phyloP scores from a whole-genome alignment of 371 early-diverging fungal genomes.

The Circinella umbellata region DNA sequence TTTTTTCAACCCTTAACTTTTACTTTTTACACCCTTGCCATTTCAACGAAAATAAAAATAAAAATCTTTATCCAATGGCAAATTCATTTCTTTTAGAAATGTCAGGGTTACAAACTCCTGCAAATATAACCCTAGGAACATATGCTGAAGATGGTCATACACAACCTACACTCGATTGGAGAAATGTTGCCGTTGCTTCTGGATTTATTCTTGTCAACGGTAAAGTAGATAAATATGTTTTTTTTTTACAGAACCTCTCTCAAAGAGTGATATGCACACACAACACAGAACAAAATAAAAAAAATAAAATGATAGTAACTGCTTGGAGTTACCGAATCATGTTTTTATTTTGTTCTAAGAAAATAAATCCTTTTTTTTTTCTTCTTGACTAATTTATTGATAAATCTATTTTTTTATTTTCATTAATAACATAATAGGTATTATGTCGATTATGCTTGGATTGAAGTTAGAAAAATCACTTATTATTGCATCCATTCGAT shows the following conservation, averaged over 20 bases:
- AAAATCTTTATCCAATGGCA: neutral
- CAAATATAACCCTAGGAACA: neutral
- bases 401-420: slow-evolving; percentile 15
- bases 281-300: too few relatives aligned
- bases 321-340: too few relatives aligned
- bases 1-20: too few relatives aligned
- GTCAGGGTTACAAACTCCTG: slow-evolving; percentile 7
- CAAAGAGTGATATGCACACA: too few relatives aligned
- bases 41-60: neutral
- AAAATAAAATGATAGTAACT: too few relatives aligned
- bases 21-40: slow-evolving; percentile 6
- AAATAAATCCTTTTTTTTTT: neutral
- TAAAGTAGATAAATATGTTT: slow-evolving; percentile 9
- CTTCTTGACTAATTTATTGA: neutral
- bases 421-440: slow-evolving; percentile 32
- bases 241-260: too few relatives aligned
- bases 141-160: slow-evolving; percentile 10
- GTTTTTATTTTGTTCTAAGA: too few relatives aligned
- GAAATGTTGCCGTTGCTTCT: slow-evolving; percentile 55
- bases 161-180: slow-evolving; percentile 33
- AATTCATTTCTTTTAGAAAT: slow-evolving; percentile 9
- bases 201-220: slow-evolving; percentile 52
- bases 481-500: slow-evolving; percentile 62
- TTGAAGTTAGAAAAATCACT: slow-evolving; percentile 63
- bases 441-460: slow-evolving; percentile 36